Base-by-base conservation (phyloP, 192 early-diverging fungal species). In the Rhizoclosmatium globosum region DNA sequence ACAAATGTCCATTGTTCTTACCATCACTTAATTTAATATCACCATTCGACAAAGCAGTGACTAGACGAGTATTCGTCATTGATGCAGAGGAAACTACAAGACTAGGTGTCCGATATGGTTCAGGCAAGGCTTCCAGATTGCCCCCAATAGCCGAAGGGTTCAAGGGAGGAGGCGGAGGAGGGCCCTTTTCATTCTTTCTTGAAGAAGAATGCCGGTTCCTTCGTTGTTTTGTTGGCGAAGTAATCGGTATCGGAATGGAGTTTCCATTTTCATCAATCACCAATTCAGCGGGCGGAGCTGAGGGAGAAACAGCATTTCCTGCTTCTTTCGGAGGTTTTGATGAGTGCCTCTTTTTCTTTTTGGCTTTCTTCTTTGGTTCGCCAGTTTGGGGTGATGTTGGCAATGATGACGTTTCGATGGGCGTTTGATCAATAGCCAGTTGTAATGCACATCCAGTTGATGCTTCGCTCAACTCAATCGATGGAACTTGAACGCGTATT, bases 141-240 rank as follows among this genome's bases (percentile, higher is more conserved):
- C 31, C 6, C 6, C 50, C 64, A 75, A 45, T 45, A 80, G 45
- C 67, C 21, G 21, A 7, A 41, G 73, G 73, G 42, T 74, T 74
- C n/a, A 74, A 21, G 31, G 73, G 73, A n/a, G 73, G 73, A 11
- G 73, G 73, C 38, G 73, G 73, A 23, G 73, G 73, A 2, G 73
- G 73, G 4, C 58, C 73, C 44, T 74, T 74, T 41, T 41, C 39
- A 44, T 64, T 60, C 43, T 74, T 74, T 57, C 44, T 57, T 44
- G 43, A 47, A 23, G 62, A 21, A 3, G 19, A 31, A 15, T 72
- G 2, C 23, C 41, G 15, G 41, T 62, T 11, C 43, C 58, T 4
- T 3, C 39, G 57, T 64, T 42, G 13, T 41, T 15, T 64, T 64
- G 17, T 38, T 64, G 23, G 31, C 31, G 31, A 31, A 31, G 31